A percentile compares a stretch with the other conserved stretches of the same genome.
Conservation (phyloP, 805 yeast species). For the Monosporozyma aerobia region DNA sequence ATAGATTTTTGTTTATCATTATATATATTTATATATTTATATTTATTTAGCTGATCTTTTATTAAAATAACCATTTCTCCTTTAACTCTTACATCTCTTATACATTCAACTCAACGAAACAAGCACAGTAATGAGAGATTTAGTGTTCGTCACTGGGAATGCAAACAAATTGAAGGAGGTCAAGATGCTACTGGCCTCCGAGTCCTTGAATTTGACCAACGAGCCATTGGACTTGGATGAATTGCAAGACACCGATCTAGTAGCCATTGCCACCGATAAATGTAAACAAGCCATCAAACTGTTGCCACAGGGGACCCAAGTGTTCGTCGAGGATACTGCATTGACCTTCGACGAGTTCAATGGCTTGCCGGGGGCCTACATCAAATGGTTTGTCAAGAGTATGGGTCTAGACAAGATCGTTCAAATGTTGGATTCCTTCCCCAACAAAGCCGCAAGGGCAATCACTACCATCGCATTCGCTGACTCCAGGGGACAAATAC, state of each 20-base stretch:
- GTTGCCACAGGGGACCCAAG: constrained; percentile 56
- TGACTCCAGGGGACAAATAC: constrained; percentile 72
- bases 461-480: constrained; percentile 89
- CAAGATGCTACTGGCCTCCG: constrained; percentile 47
- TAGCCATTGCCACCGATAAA: constrained; percentile 73
- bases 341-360: constrained; percentile 73
- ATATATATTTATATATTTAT: not conserved
- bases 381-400: constrained; percentile 80
- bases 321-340: constrained; percentile 91
- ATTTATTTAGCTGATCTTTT: constrained; percentile 1
- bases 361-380: constrained; percentile 89
- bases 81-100: too few relatives aligned
- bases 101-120: not conserved
- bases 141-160: constrained; percentile 82
- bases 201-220: constrained; percentile 40
- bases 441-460: constrained; percentile 78
- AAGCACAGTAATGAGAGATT: constrained; percentile 13
- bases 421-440: constrained; percentile 70
- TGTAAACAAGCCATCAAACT: constrained; percentile 60
- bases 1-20: not conserved
- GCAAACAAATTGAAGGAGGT: constrained; percentile 83
- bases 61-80: not conserved
- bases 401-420: constrained; percentile 72
- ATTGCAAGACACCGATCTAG: constrained; percentile 74
- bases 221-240: constrained; percentile 75